Base-by-base conservation (phyloP, 768 basidiomycete genomes). In the Pleurotus giganteus region DNA sequence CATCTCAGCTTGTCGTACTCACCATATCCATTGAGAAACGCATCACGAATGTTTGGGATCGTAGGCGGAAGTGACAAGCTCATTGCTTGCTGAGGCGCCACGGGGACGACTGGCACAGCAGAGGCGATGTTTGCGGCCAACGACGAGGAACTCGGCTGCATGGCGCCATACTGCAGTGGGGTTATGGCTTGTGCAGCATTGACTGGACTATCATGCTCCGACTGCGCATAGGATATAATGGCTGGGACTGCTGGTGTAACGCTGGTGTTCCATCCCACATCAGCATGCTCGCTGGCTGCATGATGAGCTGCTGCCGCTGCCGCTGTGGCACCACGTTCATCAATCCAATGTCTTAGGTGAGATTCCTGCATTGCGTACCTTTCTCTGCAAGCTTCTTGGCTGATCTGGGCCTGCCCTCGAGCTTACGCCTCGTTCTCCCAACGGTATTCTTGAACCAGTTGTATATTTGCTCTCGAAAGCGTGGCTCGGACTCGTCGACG, bases 391-490 rank as follows among this genome's bases (percentile, higher is more conserved):
- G 63, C 59, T 77, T 80, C 65, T 80, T 83, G 42, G 75, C 72
- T 34, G 81, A 74, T 41, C 81, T 72, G 1, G 80, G 76, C 24
- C 78, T 71, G 4, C 82, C 82, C 57, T 83, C 83, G 42, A 78
- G 69, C 64, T 83, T 83, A 44, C 83, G 72, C 52, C 83, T 72
- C 5, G 78, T 81, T 28, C 84, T 74, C 4, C 84, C 84, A 53
- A 83, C 79, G 15, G 84, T 84, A 65, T 86, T 86, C 70, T 86
- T 86, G 70, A 83, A 86, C 84, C 84, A 86, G 61, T 85, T 85
- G 71, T 86, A 86, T 55, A 86, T 83, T 79, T 84, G 83, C 83
- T 86, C 84, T 60, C 79, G 80, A 65, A 85, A 85, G 54, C 80
- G 72, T 24, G 80, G 74, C 49, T 85, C 83, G 4, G 79, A 73